Base-by-base conservation (phyloP, 768 basidiomycete genomes). In the Mycena vulgaris region DNA sequence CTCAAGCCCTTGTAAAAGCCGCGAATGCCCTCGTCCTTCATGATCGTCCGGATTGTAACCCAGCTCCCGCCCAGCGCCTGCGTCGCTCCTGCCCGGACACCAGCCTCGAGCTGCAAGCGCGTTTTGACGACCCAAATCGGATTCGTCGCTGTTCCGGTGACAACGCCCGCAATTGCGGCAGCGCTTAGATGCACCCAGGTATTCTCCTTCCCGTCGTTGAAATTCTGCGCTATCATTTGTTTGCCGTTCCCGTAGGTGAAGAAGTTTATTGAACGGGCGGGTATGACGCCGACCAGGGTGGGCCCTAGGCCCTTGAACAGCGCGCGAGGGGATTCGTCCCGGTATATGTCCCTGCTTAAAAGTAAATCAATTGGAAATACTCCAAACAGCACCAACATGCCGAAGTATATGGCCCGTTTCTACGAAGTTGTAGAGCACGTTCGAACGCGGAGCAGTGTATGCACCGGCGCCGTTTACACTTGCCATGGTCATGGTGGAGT, bases 121-220 rank as follows among this genome's bases (percentile, higher is more conserved):
- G 98, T 99, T 81, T 99, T 99, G 69, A 99, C 95, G 53, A 99
- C 98, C 98, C 98, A 99, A 28, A 99, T 97, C 0, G 98, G 98
- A 79, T 99, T 99, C 25, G 98, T 99, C 14, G 90, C 95, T 0
- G 95, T 92, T 6, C 96, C 89, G 0, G 98, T 99, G 35, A 86
- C 84, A 72, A 99, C 84, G 0, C 97, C 97, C 1, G 97, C 97
- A 13, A 91, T 77, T 0, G 95, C 93, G 1, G 97, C 98, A 0
- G 97, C 94, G 1, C 85, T 70, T 27, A 99, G 90, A 79, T 99
- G 97, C 0, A 99, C 92, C 70, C 87, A 89, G 0, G 93, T 86
- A 80, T 94, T 97, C 80, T 98, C 96, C 69, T 89, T 75, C 28
- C 96, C 88, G 71, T 91, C 75, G 80, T 97, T 93, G 80, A 97